These are phyloP conservation scores for Hibiscus syriacus DNA, from an alignment of 345 rosid species.

Conservation along the genomic window DNA sequence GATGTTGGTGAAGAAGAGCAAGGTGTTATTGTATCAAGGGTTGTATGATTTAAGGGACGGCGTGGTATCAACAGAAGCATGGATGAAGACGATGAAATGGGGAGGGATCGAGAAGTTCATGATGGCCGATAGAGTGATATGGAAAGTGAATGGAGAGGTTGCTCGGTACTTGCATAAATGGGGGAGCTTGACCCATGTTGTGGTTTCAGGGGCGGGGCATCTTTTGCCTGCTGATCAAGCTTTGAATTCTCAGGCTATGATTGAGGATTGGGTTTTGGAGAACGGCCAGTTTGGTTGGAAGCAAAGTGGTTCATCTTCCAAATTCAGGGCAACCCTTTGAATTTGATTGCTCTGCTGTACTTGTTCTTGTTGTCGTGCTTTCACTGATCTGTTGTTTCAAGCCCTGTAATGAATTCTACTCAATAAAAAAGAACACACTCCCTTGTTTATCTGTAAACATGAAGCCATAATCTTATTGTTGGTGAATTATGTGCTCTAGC, in stretches of 20 bases:
- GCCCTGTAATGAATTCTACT: background rate
- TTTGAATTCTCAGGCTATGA: conserved; percentile 53
- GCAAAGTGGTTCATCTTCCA: background rate
- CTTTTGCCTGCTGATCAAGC: conserved; percentile 58
- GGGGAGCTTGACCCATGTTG: conserved; percentile 42
- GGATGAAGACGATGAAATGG: conserved; percentile 80
- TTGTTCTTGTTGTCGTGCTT: background rate
- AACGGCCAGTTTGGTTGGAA: conserved; percentile 34
- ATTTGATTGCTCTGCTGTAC: too few relatives aligned
- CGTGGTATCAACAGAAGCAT: conserved; percentile 62
- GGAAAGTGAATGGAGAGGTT: conserved; percentile 44
- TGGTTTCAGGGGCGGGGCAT: conserved; percentile 64
- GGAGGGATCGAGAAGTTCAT: conserved; percentile 27
- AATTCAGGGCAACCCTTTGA: conserved; percentile 4
- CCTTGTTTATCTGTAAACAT: conserved; percentile 33
- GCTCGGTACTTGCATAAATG: conserved; percentile 73
- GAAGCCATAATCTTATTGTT: conserved; percentile 42
- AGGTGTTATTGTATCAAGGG: conserved; percentile 69
- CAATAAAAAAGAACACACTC: background rate
- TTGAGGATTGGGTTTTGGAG: conserved; percentile 62
- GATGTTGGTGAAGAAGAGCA: conserved; percentile 34
- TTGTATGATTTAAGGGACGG: conserved; percentile 53
- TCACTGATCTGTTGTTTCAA: background rate
- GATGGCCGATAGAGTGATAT: conserved; percentile 47
- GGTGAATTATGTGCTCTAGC: too few relatives aligned